phyloP scores from a whole-genome alignment of 2,329 filamentous ascomycete genomes.

The Fusarium tanahbumbuense region DNA sequence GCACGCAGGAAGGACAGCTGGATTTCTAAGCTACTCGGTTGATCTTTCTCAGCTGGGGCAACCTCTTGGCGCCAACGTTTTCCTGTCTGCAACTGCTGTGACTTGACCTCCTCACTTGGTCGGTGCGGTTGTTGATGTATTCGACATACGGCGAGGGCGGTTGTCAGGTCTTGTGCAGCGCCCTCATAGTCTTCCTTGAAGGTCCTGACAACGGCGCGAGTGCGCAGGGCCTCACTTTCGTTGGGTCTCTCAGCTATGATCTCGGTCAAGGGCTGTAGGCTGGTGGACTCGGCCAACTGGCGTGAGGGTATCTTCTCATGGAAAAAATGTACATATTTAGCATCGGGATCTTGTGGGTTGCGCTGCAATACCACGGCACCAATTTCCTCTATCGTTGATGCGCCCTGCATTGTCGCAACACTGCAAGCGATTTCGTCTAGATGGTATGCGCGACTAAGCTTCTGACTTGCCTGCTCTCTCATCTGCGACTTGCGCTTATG shows the following conservation, averaged over 20 bases:
- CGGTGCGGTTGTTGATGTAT: slow-evolving; percentile 65
- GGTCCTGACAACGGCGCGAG: slow-evolving; percentile 77
- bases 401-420: slow-evolving; percentile 85
- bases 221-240: slow-evolving; percentile 76
- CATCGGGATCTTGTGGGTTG: slow-evolving; percentile 75
- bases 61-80: slow-evolving; percentile 50
- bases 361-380: slow-evolving; percentile 78
- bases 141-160: slow-evolving; percentile 68
- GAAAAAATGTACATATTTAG: slow-evolving; percentile 92
- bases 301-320: slow-evolving; percentile 87
- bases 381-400: slow-evolving; percentile 81
- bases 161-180: slow-evolving; percentile 76
- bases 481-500: slow-evolving; percentile 81
- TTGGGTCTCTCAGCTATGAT: slow-evolving; percentile 73
- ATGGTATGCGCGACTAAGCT: slow-evolving; percentile 80
- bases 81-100: slow-evolving; percentile 48
- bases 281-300: slow-evolving; percentile 78
- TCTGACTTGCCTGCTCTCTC: slow-evolving; percentile 82
- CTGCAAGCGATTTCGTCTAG: slow-evolving; percentile 86
- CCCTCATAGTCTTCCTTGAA: slow-evolving; percentile 81
- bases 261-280: slow-evolving; percentile 72
- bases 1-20: slow-evolving; percentile 83
- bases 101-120: slow-evolving; percentile 62
- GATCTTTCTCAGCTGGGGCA: slow-evolving; percentile 58
- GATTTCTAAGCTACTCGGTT: slow-evolving; percentile 78